These are phyloP conservation scores for Melastoma malabathricum DNA, from an alignment of 345 rosid genomes.

Conservation along the genomic window DNA sequence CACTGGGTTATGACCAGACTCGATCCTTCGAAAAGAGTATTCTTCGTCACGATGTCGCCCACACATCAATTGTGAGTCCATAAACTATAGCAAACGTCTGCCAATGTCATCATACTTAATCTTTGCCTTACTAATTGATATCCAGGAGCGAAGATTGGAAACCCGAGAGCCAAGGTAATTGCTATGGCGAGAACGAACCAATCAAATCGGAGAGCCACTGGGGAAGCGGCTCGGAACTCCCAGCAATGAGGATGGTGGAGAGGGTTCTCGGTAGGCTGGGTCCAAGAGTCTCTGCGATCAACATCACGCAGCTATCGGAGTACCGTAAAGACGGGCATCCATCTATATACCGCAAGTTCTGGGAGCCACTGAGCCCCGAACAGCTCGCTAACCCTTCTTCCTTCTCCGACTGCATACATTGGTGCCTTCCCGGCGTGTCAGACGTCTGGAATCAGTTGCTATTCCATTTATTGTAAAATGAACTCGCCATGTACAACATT, in stretches of 20 bases:
- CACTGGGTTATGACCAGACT: conserved; percentile 57
- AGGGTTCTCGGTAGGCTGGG: conserved; percentile 41
- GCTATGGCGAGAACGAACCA: conserved; percentile 57
- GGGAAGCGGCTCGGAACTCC: conserved; percentile 82
- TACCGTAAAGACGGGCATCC: conserved; percentile 94
- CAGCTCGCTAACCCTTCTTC: conserved; percentile 49
- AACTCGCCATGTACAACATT: conserved; percentile 1
- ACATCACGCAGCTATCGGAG: conserved; percentile 90
- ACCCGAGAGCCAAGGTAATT: conserved; percentile 64
- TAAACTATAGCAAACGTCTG: too few relatives aligned
- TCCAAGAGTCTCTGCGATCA: conserved; percentile 61
- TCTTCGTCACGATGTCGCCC: conserved; percentile 92
- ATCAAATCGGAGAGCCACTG: conserved; percentile 52
- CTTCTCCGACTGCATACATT: conserved; percentile 88
- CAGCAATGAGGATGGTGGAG: conserved; percentile 70
- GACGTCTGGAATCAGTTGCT: conserved; percentile 93
- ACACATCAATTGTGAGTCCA: conserved; percentile 33
- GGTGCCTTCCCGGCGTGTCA: conserved; percentile 95
- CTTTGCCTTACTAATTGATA: background rate
- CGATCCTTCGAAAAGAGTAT: conserved; percentile 39
- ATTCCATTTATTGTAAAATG: conserved; percentile 49
- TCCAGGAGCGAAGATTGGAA: conserved; percentile 85
- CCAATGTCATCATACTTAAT: too few relatives aligned
- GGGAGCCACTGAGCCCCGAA: conserved; percentile 61
- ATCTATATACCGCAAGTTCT: conserved; percentile 81